Evolutionary conservation across 164 flowering plant species (phyloP).

Genomic region (Hamamelis virginiana): DNA sequence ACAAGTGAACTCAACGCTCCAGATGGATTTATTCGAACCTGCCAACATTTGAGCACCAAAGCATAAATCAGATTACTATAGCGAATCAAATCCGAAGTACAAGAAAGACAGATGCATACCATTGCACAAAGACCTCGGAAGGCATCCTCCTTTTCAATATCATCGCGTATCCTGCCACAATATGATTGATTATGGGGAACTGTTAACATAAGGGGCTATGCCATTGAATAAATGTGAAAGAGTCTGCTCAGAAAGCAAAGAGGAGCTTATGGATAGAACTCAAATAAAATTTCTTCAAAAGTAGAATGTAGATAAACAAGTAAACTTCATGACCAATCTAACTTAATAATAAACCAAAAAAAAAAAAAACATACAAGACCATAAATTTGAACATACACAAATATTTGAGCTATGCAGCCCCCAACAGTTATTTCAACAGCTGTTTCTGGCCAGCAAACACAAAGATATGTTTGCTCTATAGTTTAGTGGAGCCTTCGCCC

Average conservation of each 20-base stretch:
- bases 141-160: constrained; percentile 96
- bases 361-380: no score
- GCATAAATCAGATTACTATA: background rate
- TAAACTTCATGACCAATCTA: no score
- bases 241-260: background rate
- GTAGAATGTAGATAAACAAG: no score
- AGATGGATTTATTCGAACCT: constrained; percentile 90
- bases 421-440: no score
- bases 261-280: background rate
- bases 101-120: constrained; percentile 45
- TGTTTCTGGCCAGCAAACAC: no score
- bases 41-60: constrained; percentile 18
- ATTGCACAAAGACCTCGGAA: constrained; percentile 96
- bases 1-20: constrained; percentile 88
- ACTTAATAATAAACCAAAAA: no score
- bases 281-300: background rate
- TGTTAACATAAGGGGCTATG: background rate
- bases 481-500: no score
- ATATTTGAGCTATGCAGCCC: no score
- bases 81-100: background rate
- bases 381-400: no score
- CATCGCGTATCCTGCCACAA: constrained; percentile 91
- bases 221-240: background rate
- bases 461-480: no score
- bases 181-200: background rate